phyloP scores from a whole-genome alignment of 1,139 yeast genomes.

The Taphrina sp. region DNA sequence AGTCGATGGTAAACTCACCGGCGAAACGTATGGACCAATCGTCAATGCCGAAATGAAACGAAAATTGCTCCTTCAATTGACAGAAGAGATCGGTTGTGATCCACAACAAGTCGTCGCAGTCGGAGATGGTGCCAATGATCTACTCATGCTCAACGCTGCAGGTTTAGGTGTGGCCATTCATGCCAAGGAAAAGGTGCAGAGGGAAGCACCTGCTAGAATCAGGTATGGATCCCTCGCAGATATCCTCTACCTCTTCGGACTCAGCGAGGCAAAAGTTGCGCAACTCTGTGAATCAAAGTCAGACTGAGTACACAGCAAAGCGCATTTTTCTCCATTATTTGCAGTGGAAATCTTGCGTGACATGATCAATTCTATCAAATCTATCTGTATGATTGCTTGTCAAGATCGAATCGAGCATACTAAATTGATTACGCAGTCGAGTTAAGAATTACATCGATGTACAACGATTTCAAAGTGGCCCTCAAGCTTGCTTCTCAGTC shows the following conservation, averaged over 20 bases:
- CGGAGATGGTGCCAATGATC: conserved; percentile 97
- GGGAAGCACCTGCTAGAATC: conserved; percentile 73
- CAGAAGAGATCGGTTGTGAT: conserved; percentile 60
- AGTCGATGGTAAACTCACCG: conserved; percentile 50
- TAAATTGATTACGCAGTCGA: no score
- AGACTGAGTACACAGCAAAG: no score
- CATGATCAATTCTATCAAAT: no score
- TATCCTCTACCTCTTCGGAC: conserved; percentile 74
- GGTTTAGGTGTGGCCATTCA: conserved; percentile 97
- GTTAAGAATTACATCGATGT: no score
- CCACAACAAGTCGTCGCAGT: conserved; percentile 68
- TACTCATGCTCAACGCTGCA: conserved; percentile 86
- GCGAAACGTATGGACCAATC: conserved; percentile 65
- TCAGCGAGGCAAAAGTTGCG: no score
- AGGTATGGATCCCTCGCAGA: conserved; percentile 70
- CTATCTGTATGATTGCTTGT: no score
- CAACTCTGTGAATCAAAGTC: no score
- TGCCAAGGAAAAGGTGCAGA: conserved; percentile 90
- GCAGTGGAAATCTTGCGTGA: no score
- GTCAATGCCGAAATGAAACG: conserved; percentile 89
- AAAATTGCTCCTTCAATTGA: conserved; percentile 64
- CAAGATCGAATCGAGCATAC: no score
- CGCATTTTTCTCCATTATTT: no score
- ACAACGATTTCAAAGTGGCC: no score
- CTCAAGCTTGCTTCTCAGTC: not conserved